Evolutionary conservation across 108 stramenopile species (phyloP), one percentile per base, ranked within the genome.

Genomic region (Cyclotella atomus): DNA sequence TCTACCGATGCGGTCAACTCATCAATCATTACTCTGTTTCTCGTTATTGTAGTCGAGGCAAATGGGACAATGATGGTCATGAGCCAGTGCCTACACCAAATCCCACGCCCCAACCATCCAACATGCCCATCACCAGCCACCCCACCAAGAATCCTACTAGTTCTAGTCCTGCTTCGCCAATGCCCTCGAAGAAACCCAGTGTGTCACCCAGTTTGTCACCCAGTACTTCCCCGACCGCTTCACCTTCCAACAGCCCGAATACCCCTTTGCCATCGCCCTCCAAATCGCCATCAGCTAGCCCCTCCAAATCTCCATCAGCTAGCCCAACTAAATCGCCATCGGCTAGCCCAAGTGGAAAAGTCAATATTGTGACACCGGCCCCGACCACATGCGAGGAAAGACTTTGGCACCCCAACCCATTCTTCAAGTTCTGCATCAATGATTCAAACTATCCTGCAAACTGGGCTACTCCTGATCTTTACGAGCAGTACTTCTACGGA

Each of bases 351-450:
- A 7, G 29, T 57, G 29, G 3, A 28, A 23, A 9, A 17, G 61
- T 62, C 35, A 17, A 2, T 17, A 27, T 35, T 20, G 34, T 36
- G 1, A 36, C 67, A 36, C 34, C 52, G 4, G 8, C 34, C 25
- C 68, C 68, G 10, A 70, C 68, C 10, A 27, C 12, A 8, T 55
- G 68, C 23, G 45, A 65, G 5, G 64, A 65, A 8, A 24, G 45
- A 2, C 35, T 65, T 1, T 65, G 64, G 64, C 64, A 65, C 21
- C 64, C 64, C 12, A 65, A 65, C 49, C 45, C 64, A 47, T 46
- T 30, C 25, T 32, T 65, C 25, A 30, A 65, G 38, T 65, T 46
- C 21, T 65, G 64, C 45, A 65, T 38, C 4, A 65, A 65, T 36
- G 64, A 65, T 32, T 65, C 45, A 4, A 65, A 46, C 64, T 65